Conservation (phyloP, 495 filamentous ascomycete species). For the Tuber melanosporum region DNA sequence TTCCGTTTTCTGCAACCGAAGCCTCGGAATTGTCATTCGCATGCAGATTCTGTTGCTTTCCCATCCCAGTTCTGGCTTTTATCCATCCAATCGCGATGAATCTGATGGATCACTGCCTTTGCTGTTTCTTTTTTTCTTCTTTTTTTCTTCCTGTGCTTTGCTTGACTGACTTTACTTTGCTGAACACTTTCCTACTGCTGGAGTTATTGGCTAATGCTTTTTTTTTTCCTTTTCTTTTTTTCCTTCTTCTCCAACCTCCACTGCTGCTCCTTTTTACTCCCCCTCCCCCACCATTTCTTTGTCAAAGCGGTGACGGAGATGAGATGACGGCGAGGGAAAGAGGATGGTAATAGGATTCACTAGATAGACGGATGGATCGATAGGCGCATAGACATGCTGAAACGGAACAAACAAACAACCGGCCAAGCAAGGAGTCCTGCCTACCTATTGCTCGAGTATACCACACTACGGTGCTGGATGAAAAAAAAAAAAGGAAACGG, state of each 20-base stretch:
- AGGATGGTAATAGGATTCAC: background rate
- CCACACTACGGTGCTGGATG: background rate
- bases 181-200: background rate
- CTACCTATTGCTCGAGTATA: conserved; percentile 11
- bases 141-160: conserved; percentile 4
- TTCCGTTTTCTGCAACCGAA: conserved; percentile 5
- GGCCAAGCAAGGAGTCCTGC: background rate
- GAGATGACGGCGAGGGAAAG: background rate
- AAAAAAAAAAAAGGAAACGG: background rate
- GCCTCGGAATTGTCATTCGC: background rate
- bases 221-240: background rate
- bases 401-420: background rate
- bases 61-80: background rate
- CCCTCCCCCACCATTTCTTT: background rate
- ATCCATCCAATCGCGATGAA: conserved; percentile 5
- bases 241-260: background rate
- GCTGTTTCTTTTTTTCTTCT: conserved; percentile 6
- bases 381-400: background rate
- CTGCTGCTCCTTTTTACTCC: background rate
- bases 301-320: background rate
- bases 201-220: conserved; percentile 5
- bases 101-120: conserved; percentile 3
- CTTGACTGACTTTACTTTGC: background rate
- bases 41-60: background rate
- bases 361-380: background rate